A percentile compares a stretch with the other conserved stretches of the same genome.
Conservation (phyloP, 345 rosid genomes). For the Gossypium stocksii region DNA sequence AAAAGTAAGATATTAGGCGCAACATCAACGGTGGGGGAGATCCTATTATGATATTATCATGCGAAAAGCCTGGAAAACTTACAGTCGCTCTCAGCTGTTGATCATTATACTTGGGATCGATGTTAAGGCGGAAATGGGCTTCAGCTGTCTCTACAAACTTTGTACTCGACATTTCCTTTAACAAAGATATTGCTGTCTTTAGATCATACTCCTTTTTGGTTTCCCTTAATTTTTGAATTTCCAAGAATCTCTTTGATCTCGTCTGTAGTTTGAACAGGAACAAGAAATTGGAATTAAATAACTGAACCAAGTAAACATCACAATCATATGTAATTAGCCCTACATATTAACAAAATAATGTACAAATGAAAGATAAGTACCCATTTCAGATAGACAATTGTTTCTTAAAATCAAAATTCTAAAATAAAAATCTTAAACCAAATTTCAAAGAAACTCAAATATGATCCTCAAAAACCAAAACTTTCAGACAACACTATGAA, state of each 20-base stretch:
- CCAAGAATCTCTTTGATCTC: constrained; percentile 98
- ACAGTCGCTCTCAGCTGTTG: constrained; percentile 97
- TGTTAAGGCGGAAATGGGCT: constrained; percentile 96
- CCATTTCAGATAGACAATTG: not conserved
- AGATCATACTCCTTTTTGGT: constrained; percentile 71
- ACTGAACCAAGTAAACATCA: constrained; percentile 12
- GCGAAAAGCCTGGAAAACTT: constrained; percentile 24
- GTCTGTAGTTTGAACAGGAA: constrained; percentile 50
- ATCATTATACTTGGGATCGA: constrained; percentile 93
- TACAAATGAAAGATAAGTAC: not conserved
- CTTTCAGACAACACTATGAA: too few species aligned
- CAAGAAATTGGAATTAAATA: constrained; percentile 3
- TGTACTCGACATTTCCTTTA: constrained; percentile 60
- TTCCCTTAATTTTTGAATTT: constrained; percentile 91
- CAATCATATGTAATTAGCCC: not conserved
- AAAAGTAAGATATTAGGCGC: not conserved
- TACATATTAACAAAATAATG: not conserved
- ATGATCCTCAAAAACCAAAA: too few species aligned
- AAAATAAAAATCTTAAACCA: not conserved
- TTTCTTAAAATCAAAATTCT: constrained; percentile 5
- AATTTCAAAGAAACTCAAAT: not conserved
- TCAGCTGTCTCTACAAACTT: constrained; percentile 86
- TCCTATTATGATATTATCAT: not conserved
- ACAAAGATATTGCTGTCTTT: constrained; percentile 67
- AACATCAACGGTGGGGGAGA: not conserved